Evolutionary conservation across 257 asterid genomes (phyloP), one percentile per base, ranked within the genome.

Genomic region (Solanum peruvianum): DNA sequence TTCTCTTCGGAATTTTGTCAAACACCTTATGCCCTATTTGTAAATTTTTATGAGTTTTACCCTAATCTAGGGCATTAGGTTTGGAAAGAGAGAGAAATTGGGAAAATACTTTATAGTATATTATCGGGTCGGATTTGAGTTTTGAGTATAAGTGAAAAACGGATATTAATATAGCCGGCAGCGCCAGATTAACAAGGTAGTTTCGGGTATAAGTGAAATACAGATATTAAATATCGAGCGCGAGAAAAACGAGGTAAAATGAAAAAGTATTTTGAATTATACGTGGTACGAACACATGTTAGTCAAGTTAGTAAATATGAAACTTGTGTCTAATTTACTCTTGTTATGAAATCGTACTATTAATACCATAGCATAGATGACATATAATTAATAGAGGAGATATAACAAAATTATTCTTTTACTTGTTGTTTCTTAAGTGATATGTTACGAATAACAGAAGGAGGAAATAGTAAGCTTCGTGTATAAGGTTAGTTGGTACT

Each of bases 271-370:
- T 56, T 1, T 56, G 12, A 56, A 20, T 56, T 56, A 20, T 20
- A 0, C 1, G 25, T 56, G 25, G 25, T 56, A 4, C 0, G 5
- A 56, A 0, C 25, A 56, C 20, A 1, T 18, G 7, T 20, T 56
- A 20, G 11, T 20, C 25, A 20, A 18, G 66, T 20, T 56, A 56
- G 64, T 18, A 56, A 56, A 20, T 0, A 56, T 56, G 64, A 20
- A 56, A 56, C 37, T 56, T 52, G 27, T 27, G 27, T 27, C 27
- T 27, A 27, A 27, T 27, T 27, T 27, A 27, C 27, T 27, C 27
- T 27, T 27, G 27, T 27, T 27, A 27, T 27, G 27, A 27, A 27
- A 27, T 27, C 27, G 27, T 27, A 27, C 27, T 27, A 27, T 27
- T 27, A 27, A 27, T 27, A 27, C 27, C 27, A 27, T 27, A 27